Evolutionary conservation across 495 filamentous ascomycete species (phyloP).

Genomic region (Lasiosphaeria ovina): DNA sequence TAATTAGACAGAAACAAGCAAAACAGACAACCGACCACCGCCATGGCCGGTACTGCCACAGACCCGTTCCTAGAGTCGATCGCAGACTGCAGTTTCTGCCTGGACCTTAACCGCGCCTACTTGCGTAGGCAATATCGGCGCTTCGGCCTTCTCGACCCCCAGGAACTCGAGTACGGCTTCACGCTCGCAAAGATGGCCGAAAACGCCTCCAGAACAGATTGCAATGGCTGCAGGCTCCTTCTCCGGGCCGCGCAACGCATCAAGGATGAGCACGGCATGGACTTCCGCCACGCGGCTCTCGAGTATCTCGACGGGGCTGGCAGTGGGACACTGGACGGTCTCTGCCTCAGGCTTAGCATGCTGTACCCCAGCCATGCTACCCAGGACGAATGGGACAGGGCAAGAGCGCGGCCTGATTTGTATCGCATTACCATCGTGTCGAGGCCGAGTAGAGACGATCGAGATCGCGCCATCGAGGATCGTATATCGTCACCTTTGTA

Average conservation of each 20-base stretch:
- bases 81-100: background rate
- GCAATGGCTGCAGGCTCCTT: background rate
- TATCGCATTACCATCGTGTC: background rate
- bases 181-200: background rate
- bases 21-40: background rate
- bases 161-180: background rate
- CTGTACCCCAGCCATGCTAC: background rate
- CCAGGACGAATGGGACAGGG: background rate
- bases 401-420: background rate
- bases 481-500: background rate
- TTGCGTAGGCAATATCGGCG: background rate
- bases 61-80: background rate
- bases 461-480: background rate
- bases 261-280: conserved; percentile 1
- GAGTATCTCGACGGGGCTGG: background rate
- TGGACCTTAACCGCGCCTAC: background rate
- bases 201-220: background rate
- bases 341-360: background rate
- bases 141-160: background rate
- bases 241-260: background rate
- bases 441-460: background rate
- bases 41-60: background rate
- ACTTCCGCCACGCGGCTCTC: background rate
- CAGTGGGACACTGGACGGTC: background rate
- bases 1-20: background rate